Evolutionary conservation across 495 filamentous ascomycete genomes (phyloP).

Genomic region (Tuber brumale): DNA sequence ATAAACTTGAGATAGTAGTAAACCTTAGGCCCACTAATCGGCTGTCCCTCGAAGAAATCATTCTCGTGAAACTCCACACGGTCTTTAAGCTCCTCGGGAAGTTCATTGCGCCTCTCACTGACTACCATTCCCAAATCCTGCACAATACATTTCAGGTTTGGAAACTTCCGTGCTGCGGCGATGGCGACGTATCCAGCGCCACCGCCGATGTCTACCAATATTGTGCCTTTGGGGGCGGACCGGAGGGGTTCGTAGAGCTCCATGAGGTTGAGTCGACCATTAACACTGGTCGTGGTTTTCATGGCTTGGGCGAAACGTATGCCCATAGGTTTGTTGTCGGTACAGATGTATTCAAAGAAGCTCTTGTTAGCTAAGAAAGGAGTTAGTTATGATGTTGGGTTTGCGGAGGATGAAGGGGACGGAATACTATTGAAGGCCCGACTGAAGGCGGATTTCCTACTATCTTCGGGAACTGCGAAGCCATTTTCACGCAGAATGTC

Average conservation of each 20-base stretch:
- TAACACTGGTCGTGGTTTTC: background rate
- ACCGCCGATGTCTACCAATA: constrained; percentile 45
- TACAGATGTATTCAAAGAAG: constrained; percentile 9
- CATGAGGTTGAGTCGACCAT: background rate
- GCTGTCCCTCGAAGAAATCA: constrained; percentile 31
- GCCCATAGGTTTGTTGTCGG: background rate
- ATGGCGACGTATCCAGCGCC: constrained; percentile 40
- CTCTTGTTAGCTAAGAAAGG: constrained; percentile 5
- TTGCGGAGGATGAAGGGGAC: background rate
- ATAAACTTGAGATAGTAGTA: constrained; percentile 28
- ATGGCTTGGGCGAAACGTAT: constrained; percentile 10
- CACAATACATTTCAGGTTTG: constrained; percentile 39
- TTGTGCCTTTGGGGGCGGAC: constrained; percentile 5
- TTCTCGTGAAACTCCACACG: constrained; percentile 13
- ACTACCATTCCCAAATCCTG: constrained; percentile 40
- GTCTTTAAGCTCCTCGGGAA: constrained; percentile 9
- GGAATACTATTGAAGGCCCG: constrained; percentile 12
- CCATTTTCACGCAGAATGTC: constrained; percentile 8
- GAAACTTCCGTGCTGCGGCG: constrained; percentile 19
- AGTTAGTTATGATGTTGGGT: background rate
- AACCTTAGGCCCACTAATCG: constrained; percentile 18
- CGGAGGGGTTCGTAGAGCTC: constrained; percentile 2
- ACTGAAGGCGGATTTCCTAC: constrained; percentile 10
- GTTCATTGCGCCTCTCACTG: constrained; percentile 5
- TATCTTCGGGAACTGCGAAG: constrained; percentile 7